Percentiles rank a stretch among this genome's conserved stretches.
Evolutionary conservation across 2,329 filamentous ascomycete genomes (phyloP).

Genomic region (Colletotrichum sp.): DNA sequence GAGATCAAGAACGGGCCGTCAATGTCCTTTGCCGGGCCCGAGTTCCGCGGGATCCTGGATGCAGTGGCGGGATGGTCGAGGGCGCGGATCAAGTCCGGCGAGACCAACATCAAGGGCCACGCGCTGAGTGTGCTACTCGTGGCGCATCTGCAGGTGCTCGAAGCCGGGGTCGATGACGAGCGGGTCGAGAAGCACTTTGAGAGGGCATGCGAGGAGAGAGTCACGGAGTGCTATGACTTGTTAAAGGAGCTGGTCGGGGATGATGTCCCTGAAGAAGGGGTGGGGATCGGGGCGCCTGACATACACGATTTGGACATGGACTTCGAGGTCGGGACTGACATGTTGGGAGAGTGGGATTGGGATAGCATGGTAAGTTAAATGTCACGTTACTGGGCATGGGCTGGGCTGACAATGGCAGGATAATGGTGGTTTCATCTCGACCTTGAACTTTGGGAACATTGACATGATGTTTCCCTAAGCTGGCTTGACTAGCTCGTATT

Average conservation of each 20-base stretch:
- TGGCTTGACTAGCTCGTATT: neutral
- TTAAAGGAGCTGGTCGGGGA: slow-evolving; percentile 37
- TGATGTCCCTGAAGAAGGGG: slow-evolving; percentile 2
- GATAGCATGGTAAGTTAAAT: slow-evolving; percentile 36
- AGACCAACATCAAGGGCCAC: slow-evolving; percentile 49
- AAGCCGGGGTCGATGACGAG: slow-evolving; percentile 28
- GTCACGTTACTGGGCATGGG: slow-evolving; percentile 18
- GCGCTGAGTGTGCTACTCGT: slow-evolving; percentile 37
- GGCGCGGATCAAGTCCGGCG: slow-evolving; percentile 41
- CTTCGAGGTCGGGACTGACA: slow-evolving; percentile 13
- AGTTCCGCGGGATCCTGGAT: slow-evolving; percentile 35
- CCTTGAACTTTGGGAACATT: neutral
- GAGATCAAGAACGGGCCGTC: slow-evolving; percentile 36
- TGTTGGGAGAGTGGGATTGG: slow-evolving; percentile 32
- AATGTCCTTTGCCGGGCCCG: slow-evolving; percentile 32
- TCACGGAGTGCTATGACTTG: slow-evolving; percentile 33
- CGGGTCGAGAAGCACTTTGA: slow-evolving; percentile 36
- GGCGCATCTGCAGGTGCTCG: slow-evolving; percentile 40
- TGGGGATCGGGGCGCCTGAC: neutral
- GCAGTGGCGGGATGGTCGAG: slow-evolving; percentile 35
- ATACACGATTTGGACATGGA: slow-evolving; percentile 13
- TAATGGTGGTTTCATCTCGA: neutral
- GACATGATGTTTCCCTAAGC: neutral
- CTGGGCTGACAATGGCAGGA: slow-evolving; percentile 25
- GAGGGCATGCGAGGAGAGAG: slow-evolving; percentile 27